Evolutionary conservation across 345 rosid genomes (phyloP).

Genomic region (Populus nigra): DNA sequence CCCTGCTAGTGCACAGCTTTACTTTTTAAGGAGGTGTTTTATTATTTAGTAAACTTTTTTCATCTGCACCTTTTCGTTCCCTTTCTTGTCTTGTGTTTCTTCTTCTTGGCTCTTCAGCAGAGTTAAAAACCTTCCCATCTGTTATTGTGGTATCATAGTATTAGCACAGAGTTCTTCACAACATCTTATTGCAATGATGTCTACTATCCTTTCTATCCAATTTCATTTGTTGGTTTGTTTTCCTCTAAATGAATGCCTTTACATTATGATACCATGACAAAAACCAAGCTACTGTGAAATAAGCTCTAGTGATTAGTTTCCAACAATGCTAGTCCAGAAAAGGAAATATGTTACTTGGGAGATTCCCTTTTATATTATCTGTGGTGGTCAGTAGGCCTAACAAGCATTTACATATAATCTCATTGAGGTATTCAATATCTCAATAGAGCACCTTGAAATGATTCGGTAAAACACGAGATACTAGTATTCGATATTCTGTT

Average conservation of each 20-base stretch:
- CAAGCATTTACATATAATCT: not conserved
- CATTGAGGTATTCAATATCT: not conserved
- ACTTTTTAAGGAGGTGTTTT: not conserved
- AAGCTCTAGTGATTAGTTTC: not conserved
- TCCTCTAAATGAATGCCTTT: no score
- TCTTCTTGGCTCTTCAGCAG: not conserved
- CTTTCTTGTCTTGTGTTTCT: not conserved
- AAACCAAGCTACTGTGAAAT: not conserved
- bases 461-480: not conserved
- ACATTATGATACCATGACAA: not conserved
- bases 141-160: not conserved
- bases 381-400: not conserved
- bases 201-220: no score
- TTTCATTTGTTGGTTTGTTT: no score
- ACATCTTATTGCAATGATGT: not conserved
- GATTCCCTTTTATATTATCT: not conserved
- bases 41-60: not conserved
- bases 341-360: no score
- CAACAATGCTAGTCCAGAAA: not conserved
- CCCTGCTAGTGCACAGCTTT: not conserved
- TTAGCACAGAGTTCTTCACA: not conserved
- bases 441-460: not conserved
- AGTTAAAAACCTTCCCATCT: not conserved
- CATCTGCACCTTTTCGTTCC: not conserved
- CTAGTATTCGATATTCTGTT: not conserved